Percentiles rank a stretch among this genome's conserved stretches.
These are phyloP conservation scores for Daldinia decipiens DNA, from an alignment of 495 filamentous ascomycete species.

Conservation along the genomic window DNA sequence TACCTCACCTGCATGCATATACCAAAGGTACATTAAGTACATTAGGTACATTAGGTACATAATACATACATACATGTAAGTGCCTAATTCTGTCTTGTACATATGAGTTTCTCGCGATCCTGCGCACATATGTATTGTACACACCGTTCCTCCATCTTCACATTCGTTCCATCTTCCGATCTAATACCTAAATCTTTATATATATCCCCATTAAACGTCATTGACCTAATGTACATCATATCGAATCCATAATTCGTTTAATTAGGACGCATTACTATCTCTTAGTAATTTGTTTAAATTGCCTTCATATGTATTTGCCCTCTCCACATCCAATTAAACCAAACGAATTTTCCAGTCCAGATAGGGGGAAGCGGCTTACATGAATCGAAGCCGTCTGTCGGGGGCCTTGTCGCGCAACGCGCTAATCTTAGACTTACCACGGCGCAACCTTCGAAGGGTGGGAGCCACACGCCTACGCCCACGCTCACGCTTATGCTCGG, in stretches of 20 bases:
- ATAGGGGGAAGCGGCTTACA: conserved; percentile 39
- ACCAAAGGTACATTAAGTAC: not conserved
- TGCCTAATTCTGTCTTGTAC: not conserved
- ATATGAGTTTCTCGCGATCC: not conserved
- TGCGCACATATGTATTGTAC: conserved; percentile 1
- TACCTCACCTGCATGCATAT: not conserved
- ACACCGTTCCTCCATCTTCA: conserved; percentile 10
- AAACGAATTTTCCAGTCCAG: conserved; percentile 28
- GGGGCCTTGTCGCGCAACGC: conserved; percentile 24
- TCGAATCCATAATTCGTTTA: conserved; percentile 31
- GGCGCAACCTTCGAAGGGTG: conserved; percentile 37
- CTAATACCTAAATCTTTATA: conserved; percentile 16
- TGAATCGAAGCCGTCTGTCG: conserved; percentile 29
- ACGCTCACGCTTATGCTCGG: conserved; percentile 2
- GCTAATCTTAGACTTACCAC: conserved; percentile 41
- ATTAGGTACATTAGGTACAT: not conserved
- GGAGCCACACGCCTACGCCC: conserved; percentile 20
- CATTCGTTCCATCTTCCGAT: conserved; percentile 15
- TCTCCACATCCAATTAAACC: conserved; percentile 45
- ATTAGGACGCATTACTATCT: conserved; percentile 27
- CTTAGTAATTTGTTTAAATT: conserved; percentile 35
- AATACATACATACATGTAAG: too few relatives aligned
- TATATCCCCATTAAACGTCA: conserved; percentile 9
- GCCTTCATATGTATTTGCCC: conserved; percentile 23
- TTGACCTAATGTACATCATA: conserved; percentile 36